Base-by-base conservation (phyloP, 2,329 filamentous ascomycete genomes). In the Rugonectria rugulosa region DNA sequence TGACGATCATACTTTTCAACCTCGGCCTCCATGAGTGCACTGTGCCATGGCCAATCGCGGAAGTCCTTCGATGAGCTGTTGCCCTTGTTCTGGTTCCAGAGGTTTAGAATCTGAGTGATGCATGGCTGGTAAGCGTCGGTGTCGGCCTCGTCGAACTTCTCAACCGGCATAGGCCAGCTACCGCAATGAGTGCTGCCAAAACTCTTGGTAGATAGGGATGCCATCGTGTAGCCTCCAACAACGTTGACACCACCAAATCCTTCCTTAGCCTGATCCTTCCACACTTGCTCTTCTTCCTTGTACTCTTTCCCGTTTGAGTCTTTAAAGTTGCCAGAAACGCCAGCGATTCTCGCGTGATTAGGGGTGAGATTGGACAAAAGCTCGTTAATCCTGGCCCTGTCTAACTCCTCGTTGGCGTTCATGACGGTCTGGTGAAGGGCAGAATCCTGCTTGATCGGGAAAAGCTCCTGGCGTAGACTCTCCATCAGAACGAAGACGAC, bases 101-200 rank as follows among this genome's bases (percentile, higher is more conserved):
- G 67, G 12, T 74, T 62, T 19, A 75, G 63, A 17, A 75, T 65
- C 44, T 75, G 78, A 1, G 78, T 72, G 40, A 80, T 57, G 31
- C 77, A 80, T 2, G 77, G 78, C 53, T 79, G 75, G 56, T 79
- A 79, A 38, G 76, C 68, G 48, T 78, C 72, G 29, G 75, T 69
- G 9, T 72, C 60, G 48, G 72, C 76, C 53, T 80, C 77, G 36
- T 69, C 68, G 32, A 79, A 79, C 60, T 76, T 76, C 51, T 79
- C 76, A 3, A 73, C 73, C 2, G 77, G 69, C 56, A 80, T 67
- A 1, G 78, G 76, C 2, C 68, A 72, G 27, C 76, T 64, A 15
- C 77, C 77, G 43, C 77, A 80, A 27, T 79, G 65, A 17, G 72
- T 77, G 15, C 74, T 75, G 1, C 70, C 68, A 12, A 79, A 56